Conservation (phyloP, 352 stramenopile species). For the Blastocystis sp. region DNA sequence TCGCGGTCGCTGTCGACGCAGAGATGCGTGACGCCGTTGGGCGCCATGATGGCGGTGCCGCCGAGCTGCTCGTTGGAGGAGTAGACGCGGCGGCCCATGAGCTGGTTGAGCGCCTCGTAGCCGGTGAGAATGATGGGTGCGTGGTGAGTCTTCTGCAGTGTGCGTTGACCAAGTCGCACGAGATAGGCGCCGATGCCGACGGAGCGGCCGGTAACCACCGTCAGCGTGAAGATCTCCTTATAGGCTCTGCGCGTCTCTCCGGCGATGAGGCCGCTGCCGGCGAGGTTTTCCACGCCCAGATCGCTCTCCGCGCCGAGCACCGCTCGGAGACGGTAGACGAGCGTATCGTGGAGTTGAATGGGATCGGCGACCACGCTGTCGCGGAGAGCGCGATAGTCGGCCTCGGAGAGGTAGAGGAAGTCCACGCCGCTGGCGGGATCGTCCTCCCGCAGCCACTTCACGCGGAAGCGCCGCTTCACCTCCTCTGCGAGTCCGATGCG, state of each 20-base stretch:
- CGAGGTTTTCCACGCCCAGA: slow-evolving; percentile 96
- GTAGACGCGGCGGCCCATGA: slow-evolving; percentile 98
- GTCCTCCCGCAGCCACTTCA: slow-evolving; percentile 82
- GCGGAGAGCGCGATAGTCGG: slow-evolving; percentile 82
- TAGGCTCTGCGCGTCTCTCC: slow-evolving; percentile 95
- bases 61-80: slow-evolving; percentile 98
- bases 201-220: slow-evolving; percentile 91
- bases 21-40: slow-evolving; percentile 96
- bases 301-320: slow-evolving; percentile 93
- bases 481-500: slow-evolving; percentile 93
- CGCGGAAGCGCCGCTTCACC: slow-evolving; percentile 92
- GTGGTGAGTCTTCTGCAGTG: slow-evolving; percentile 89
- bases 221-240: slow-evolving; percentile 96
- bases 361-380: slow-evolving; percentile 66
- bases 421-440: slow-evolving; percentile 94
- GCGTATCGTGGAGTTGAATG: slow-evolving; percentile 67
- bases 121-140: slow-evolving; percentile 98
- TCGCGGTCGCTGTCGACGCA: slow-evolving; percentile 88
- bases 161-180: slow-evolving; percentile 92
- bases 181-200: slow-evolving; percentile 99
- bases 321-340: slow-evolving; percentile 84
- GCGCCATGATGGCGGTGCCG: slow-evolving; percentile 92
- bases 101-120: slow-evolving; percentile 99
- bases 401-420: slow-evolving; percentile 88
- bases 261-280: slow-evolving; percentile 94